Percentiles rank a stretch among this genome's conserved stretches.
Evolutionary conservation across 148 eudicot genomes (phyloP).

Genomic region (Rhododendron ovatum): DNA sequence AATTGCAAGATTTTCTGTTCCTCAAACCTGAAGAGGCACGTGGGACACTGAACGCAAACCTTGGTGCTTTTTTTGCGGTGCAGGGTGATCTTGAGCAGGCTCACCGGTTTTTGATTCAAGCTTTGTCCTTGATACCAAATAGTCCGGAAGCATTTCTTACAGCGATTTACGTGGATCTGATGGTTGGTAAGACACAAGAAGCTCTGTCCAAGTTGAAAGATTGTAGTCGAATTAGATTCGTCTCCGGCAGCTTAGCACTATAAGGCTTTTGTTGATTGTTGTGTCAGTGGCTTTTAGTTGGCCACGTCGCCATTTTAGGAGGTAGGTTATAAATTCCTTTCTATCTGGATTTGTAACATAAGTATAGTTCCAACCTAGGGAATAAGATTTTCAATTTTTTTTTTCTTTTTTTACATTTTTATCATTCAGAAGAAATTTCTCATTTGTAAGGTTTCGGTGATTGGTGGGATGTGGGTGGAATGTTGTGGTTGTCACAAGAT

Average conservation of each 20-base stretch:
- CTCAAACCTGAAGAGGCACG: conserved; percentile 76
- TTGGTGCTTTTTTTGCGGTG: conserved; percentile 52
- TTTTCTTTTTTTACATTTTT: conserved; percentile 11
- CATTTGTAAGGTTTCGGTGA: conserved; percentile 20
- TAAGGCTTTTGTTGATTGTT: conserved; percentile 38
- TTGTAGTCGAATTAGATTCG: conserved; percentile 47
- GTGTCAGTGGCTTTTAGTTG: conserved; percentile 15
- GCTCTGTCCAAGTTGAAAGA: conserved; percentile 72
- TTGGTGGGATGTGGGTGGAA: conserved; percentile 35
- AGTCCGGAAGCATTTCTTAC: conserved; percentile 62
- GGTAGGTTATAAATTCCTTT: conserved; percentile 42
- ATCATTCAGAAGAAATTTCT: conserved; percentile 1
- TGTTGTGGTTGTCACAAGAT: conserved; percentile 22
- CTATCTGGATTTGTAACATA: conserved; percentile 70
- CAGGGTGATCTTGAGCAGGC: conserved; percentile 79
- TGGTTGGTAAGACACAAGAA: conserved; percentile 47
- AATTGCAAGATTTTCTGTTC: conserved; percentile 36
- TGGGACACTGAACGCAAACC: conserved; percentile 56
- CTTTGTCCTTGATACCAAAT: conserved; percentile 48
- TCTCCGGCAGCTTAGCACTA: conserved; percentile 28
- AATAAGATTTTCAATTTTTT: conserved; percentile 27
- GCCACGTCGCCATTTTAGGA: conserved; percentile 32
- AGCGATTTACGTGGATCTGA: conserved; percentile 62
- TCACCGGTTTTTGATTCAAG: conserved; percentile 33
- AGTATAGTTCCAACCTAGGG: conserved; percentile 62